phyloP scores from a whole-genome alignment of 192 early-diverging fungal genomes.

The Obelidium mucronatum region DNA sequence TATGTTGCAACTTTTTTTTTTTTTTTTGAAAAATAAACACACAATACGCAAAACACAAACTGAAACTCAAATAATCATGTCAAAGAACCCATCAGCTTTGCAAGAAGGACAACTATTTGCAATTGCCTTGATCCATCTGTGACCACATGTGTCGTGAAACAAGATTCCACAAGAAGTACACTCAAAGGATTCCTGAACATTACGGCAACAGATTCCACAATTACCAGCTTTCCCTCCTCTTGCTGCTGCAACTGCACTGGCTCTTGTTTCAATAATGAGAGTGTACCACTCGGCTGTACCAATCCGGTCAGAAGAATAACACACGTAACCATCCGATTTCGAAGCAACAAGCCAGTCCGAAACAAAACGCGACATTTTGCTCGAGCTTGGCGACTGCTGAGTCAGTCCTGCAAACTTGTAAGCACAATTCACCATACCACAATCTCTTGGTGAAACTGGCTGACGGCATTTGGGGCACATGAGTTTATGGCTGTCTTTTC shows the following conservation, averaged over 20 bases:
- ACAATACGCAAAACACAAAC: not conserved
- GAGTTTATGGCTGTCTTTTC: not conserved
- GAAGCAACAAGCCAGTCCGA: not conserved
- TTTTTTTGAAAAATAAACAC: not conserved
- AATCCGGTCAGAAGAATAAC: not conserved
- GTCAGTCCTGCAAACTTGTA: not conserved
- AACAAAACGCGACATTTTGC: not conserved
- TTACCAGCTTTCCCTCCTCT: too few relatives aligned
- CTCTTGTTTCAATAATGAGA: not conserved
- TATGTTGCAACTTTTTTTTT: not conserved
- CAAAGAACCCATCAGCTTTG: not conserved
- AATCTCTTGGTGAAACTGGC: not conserved
- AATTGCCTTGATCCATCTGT: not conserved
- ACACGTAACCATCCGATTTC: not conserved
- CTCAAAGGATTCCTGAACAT: not conserved
- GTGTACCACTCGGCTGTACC: not conserved
- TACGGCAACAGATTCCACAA: not conserved
- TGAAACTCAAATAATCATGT: not conserved
- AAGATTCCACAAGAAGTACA: not conserved
- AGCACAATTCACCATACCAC: not conserved
- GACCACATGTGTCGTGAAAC: not conserved
- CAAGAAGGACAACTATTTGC: not conserved
- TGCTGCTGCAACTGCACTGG: not conserved
- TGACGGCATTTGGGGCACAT: not conserved
- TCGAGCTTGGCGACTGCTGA: not conserved